phyloP scores from a whole-genome alignment of 116 monocot genomes.

The Posidonia oceanica region DNA sequence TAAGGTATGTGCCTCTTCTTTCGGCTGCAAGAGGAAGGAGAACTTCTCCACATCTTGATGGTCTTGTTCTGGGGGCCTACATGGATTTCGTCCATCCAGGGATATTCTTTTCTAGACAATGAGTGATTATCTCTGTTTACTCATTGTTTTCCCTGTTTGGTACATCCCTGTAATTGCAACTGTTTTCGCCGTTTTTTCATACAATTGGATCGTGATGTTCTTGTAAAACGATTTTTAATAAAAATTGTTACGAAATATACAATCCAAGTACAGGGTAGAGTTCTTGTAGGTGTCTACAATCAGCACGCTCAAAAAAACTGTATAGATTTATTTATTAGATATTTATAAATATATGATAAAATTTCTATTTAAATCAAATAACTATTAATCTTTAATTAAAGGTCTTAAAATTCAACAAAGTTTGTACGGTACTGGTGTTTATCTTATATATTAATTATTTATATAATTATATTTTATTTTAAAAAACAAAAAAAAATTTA shows the following conservation, averaged over 20 bases:
- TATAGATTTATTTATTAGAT: too few species aligned
- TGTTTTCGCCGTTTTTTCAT: not conserved
- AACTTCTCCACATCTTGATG: not conserved
- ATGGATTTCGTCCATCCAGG: not conserved
- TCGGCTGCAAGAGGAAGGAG: slow-evolving; percentile 4
- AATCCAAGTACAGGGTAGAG: not conserved
- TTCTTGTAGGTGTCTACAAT: too few species aligned
- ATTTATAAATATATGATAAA: too few species aligned
- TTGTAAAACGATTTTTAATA: not conserved
- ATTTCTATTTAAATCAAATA: too few species aligned
- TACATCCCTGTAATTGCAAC: not conserved
- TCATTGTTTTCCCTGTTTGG: not conserved
- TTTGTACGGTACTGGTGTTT: too few species aligned
- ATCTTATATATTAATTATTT: too few species aligned
- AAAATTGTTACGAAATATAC: not conserved
- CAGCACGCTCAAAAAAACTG: too few species aligned
- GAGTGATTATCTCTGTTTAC: not conserved
- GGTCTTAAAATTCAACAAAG: too few species aligned
- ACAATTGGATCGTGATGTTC: not conserved
- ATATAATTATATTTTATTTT: too few species aligned
- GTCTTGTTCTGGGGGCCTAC: slow-evolving; percentile 3
- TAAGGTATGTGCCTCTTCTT: slow-evolving; percentile 2
- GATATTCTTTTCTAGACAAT: not conserved
- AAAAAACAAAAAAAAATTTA: too few species aligned
- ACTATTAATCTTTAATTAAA: too few species aligned